phyloP scores from a whole-genome alignment of 139 green algal genomes.

The Chlorella sp. region DNA sequence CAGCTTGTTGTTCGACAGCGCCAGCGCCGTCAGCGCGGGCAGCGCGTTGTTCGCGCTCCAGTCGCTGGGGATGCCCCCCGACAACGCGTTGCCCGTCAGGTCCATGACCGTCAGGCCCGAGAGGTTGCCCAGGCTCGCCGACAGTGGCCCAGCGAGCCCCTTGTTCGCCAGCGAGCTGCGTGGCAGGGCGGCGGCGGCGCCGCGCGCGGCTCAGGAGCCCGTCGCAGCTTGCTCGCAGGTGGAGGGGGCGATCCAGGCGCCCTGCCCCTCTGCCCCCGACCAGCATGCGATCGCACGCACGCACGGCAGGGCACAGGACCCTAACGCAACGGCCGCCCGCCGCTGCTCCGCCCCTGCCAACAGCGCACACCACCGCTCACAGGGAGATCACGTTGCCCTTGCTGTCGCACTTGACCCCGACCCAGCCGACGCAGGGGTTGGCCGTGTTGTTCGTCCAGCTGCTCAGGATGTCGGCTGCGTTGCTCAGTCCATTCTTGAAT shows the following conservation, averaged over 20 bases:
- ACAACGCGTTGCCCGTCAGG: conserved; percentile 31
- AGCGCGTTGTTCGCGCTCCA: no score
- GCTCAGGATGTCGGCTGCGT: conserved; percentile 4
- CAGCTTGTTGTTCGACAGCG: conserved; percentile 38
- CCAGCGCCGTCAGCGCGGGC: conserved; percentile 17
- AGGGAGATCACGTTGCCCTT: neutral
- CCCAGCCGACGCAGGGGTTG: conserved; percentile 29
- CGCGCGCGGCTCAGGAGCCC: no score
- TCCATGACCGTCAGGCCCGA: neutral
- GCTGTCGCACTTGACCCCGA: conserved; percentile 27
- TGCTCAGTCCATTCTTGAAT: conserved; percentile 24
- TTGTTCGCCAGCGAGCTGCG: conserved; percentile 8
- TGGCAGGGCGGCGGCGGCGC: neutral
- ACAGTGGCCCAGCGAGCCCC: conserved; percentile 13
- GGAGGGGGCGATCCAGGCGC: no score
- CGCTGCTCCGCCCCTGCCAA: no score
- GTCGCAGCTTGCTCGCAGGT: no score
- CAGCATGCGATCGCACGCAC: no score
- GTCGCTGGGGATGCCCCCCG: no score
- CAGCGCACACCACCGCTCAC: no score
- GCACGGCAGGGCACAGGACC: no score
- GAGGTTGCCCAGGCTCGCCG: conserved; percentile 1
- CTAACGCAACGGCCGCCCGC: no score
- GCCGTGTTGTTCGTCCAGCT: conserved; percentile 24
- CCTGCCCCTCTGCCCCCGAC: no score